Conservation (phyloP, 2,329 filamentous ascomycete species). For the Drechslera avenae region DNA sequence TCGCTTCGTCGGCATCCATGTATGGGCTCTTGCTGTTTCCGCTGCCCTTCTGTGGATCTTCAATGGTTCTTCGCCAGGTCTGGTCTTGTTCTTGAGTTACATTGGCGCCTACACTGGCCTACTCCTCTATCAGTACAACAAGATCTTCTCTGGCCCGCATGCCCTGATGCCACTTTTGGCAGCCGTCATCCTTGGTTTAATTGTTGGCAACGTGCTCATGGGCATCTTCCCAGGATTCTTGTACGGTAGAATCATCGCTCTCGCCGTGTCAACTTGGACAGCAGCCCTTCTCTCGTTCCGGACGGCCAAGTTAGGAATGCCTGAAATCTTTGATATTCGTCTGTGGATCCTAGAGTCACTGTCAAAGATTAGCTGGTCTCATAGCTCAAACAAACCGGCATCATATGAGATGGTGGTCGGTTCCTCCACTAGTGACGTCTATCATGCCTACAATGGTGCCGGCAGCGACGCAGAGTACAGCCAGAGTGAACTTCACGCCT, state of each 20-base stretch:
- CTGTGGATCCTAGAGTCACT: constrained; percentile 38
- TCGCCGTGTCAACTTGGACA: constrained; percentile 59
- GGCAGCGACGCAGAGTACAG: constrained; percentile 55
- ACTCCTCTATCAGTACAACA: constrained; percentile 57
- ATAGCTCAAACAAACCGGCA: constrained; percentile 14
- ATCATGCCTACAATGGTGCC: constrained; percentile 53
- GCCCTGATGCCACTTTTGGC: constrained; percentile 55
- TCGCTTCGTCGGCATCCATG: constrained; percentile 58
- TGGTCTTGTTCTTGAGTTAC: constrained; percentile 58
- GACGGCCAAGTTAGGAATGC: constrained; percentile 56
- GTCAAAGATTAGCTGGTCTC: constrained; percentile 13
- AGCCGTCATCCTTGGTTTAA: constrained; percentile 55
- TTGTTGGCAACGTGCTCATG: constrained; percentile 54
- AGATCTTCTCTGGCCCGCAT: constrained; percentile 58
- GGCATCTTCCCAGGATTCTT: constrained; percentile 47
- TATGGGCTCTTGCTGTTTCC: constrained; percentile 59
- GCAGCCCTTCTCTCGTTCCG: constrained; percentile 56
- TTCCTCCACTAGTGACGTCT: constrained; percentile 35
- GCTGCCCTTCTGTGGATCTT: constrained; percentile 60
- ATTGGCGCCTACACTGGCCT: constrained; percentile 58
- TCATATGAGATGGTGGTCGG: constrained; percentile 27
- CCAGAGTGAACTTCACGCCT: constrained; percentile 57
- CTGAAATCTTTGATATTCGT: constrained; percentile 38
- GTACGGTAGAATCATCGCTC: constrained; percentile 56
- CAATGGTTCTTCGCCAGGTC: constrained; percentile 49